These are phyloP conservation scores for Citrullus amarus DNA, from an alignment of 306 rosid species.

Conservation along the genomic window DNA sequence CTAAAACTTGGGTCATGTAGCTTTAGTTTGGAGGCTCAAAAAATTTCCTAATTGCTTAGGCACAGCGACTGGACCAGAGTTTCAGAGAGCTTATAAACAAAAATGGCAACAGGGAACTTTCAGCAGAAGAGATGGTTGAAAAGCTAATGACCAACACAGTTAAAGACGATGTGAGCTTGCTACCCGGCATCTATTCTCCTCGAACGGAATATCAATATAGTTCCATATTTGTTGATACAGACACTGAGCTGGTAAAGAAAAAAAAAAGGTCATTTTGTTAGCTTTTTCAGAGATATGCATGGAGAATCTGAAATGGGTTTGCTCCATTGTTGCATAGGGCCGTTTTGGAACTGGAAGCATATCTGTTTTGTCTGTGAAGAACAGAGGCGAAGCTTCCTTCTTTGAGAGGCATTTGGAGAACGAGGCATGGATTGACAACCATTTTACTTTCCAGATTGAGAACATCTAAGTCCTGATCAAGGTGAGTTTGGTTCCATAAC, in stretches of 20 bases:
- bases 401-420: constrained; percentile 45
- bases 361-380: constrained; percentile 44
- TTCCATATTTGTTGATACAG: constrained; percentile 49
- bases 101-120: constrained; percentile 34
- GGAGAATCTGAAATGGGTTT: background rate
- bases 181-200: constrained; percentile 47
- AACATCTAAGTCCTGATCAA: background rate
- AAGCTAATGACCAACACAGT: constrained; percentile 48
- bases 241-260: constrained; percentile 25
- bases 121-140: constrained; percentile 44
- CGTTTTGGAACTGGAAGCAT: constrained; percentile 79
- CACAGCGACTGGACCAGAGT: constrained; percentile 41
- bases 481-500: background rate
- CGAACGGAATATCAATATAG: constrained; percentile 33
- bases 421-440: constrained; percentile 43
- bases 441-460: constrained; percentile 17
- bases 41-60: constrained; percentile 25
- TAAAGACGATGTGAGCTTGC: constrained; percentile 42
- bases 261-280: too few relatives aligned
- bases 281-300: background rate
- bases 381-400: constrained; percentile 44
- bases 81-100: constrained; percentile 37
- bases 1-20: background rate
- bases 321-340: constrained; percentile 29
- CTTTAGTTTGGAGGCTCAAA: background rate